phyloP scores from a whole-genome alignment of 2,329 filamentous ascomycete genomes.

The Tolypocladium inflatum region DNA sequence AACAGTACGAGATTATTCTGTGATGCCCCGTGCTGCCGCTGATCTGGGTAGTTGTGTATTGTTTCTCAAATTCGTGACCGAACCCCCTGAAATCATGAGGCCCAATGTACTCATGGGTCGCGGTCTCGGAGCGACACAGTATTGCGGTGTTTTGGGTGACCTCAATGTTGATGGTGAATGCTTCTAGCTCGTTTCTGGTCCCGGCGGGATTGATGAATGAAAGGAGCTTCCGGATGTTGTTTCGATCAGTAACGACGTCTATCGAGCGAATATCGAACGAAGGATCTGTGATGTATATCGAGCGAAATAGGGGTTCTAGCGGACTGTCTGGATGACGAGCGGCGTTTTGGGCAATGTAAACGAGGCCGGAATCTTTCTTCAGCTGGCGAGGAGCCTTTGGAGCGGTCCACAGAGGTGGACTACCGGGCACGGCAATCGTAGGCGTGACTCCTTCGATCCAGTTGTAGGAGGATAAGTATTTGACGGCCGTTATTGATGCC shows the following conservation, averaged over 20 bases:
- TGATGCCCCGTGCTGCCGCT: constrained; percentile 32
- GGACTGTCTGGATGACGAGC: constrained; percentile 31
- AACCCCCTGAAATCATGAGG: constrained; percentile 28
- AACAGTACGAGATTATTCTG: constrained; percentile 32
- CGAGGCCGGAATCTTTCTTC: constrained; percentile 13
- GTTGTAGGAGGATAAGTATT: constrained; percentile 38
- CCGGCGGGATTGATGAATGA: constrained; percentile 21
- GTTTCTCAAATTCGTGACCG: constrained; percentile 35
- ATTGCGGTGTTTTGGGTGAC: too few relatives aligned
- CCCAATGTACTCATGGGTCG: constrained; percentile 13
- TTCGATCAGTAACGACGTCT: constrained; percentile 35
- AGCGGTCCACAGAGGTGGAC: constrained; percentile 22
- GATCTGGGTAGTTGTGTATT: constrained; percentile 25
- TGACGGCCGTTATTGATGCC: constrained; percentile 24
- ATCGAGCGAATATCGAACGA: constrained; percentile 25
- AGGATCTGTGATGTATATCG: constrained; percentile 27
- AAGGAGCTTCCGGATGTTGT: constrained; percentile 39
- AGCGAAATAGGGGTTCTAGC: constrained; percentile 36
- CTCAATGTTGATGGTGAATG: too few relatives aligned
- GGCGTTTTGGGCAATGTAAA: constrained; percentile 36
- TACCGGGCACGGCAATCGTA: constrained; percentile 36
- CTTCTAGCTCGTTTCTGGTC: too few relatives aligned
- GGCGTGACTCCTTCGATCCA: constrained; percentile 31
- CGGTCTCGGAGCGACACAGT: too few relatives aligned
- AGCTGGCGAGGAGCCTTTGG: constrained; percentile 8